These are phyloP conservation scores for Pelargonium citronellum DNA, from an alignment of 441 rosid species.

Conservation along the genomic window DNA sequence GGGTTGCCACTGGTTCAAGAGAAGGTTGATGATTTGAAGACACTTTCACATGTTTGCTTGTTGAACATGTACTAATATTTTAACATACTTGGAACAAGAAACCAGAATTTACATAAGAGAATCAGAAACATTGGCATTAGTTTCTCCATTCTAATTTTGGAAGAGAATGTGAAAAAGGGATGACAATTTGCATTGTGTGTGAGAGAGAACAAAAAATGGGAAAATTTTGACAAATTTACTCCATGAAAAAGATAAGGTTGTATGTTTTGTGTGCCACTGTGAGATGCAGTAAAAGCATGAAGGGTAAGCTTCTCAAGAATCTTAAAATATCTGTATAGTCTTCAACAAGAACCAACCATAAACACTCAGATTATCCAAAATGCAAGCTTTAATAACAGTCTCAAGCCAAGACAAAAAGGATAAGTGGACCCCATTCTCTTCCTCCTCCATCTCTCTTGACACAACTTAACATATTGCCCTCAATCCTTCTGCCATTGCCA, in stretches of 20 bases:
- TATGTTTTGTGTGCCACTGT: conserved; percentile 17
- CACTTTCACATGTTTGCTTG: too few relatives aligned
- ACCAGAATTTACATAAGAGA: too few relatives aligned
- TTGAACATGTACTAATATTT: too few relatives aligned
- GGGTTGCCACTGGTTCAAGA: neutral
- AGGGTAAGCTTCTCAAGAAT: conserved; percentile 17
- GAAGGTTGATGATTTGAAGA: too few relatives aligned
- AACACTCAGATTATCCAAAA: conserved; percentile 23
- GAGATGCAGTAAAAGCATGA: conserved; percentile 12
- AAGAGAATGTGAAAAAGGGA: neutral
- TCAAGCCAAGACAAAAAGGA: conserved; percentile 18
- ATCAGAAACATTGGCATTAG: neutral
- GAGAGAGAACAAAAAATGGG: neutral
- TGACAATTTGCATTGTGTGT: neutral
- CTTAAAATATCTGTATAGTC: conserved; percentile 28
- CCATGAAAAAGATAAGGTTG: conserved; percentile 27
- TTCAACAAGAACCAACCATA: conserved; percentile 28
- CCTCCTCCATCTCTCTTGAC: conserved; percentile 16
- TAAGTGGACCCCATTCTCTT: conserved; percentile 23
- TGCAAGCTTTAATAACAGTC: neutral
- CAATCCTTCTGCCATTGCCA: conserved; percentile 8
- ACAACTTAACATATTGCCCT: neutral
- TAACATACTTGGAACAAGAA: too few relatives aligned
- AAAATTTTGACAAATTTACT: neutral
- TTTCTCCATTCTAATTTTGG: neutral